Percentiles rank a stretch among this genome's conserved stretches.
These are phyloP conservation scores for Solanum corneliomulleri DNA, from an alignment of 257 asterid genomes.

Conservation along the genomic window DNA sequence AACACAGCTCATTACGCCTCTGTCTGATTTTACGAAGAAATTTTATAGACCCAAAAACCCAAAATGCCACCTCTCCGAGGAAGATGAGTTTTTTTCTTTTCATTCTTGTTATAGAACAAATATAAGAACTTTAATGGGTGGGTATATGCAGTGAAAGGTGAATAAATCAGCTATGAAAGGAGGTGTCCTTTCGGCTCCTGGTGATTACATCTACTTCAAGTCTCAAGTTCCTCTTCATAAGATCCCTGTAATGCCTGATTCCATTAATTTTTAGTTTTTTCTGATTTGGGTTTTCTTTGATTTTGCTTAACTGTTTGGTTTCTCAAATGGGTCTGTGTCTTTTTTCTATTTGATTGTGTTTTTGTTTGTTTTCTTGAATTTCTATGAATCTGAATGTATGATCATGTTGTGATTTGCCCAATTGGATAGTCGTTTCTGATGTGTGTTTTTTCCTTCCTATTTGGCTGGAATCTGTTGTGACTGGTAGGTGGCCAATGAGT, in stretches of 20 bases:
- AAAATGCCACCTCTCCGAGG: neutral
- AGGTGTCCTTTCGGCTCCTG: conserved; percentile 89
- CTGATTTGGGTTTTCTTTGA: conserved; percentile 3
- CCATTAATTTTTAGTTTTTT: neutral
- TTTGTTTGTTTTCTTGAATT: neutral
- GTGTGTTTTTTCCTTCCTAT: neutral
- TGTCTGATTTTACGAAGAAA: neutral
- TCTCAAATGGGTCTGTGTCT: conserved; percentile 1
- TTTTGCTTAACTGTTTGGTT: neutral
- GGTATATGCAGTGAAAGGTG: neutral
- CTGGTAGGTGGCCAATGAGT: neutral
- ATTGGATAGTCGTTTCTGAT: neutral
- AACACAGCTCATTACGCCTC: neutral
- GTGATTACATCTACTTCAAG: conserved; percentile 95
- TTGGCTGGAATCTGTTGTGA: neutral
- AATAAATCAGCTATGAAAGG: conserved; percentile 63
- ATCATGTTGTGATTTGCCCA: neutral
- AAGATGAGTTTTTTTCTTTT: neutral
- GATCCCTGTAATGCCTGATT: conserved; percentile 68
- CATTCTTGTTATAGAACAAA: neutral
- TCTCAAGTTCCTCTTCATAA: conserved; percentile 98
- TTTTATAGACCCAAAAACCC: neutral
- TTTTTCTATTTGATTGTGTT: neutral
- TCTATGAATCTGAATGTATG: neutral
- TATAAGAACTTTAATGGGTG: neutral